phyloP scores from a whole-genome alignment of 1,284 basidiomycete species.

The Cutaneotrichosporon spelunceum region DNA sequence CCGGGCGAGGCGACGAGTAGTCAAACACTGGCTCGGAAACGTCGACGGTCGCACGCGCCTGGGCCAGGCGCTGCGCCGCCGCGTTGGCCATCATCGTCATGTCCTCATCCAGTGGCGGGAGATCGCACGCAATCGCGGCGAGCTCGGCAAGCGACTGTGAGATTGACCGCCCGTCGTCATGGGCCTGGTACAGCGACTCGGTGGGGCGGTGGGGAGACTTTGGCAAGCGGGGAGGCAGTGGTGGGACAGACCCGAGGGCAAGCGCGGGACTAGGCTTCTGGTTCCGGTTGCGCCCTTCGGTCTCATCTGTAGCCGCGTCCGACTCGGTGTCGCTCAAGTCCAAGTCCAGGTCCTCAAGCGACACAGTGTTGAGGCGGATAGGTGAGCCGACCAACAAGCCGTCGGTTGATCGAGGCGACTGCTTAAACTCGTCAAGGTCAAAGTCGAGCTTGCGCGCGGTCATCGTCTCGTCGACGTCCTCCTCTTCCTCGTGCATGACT shows the following conservation, averaged over 20 bases:
- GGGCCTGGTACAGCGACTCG: constrained; percentile 15
- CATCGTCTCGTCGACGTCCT: neutral
- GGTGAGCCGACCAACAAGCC: constrained; percentile 2
- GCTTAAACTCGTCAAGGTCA: constrained; percentile 5
- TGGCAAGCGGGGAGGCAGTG: neutral
- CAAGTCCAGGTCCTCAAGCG: constrained; percentile 15
- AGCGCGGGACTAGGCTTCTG: too few relatives aligned
- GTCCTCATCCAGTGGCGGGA: constrained; percentile 18
- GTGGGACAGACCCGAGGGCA: neutral
- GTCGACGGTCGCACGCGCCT: constrained; percentile 12
- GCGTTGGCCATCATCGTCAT: constrained; percentile 13
- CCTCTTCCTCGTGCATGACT: constrained; percentile 23
- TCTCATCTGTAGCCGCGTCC: constrained; percentile 7
- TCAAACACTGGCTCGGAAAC: neutral
- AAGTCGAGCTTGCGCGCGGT: constrained; percentile 9
- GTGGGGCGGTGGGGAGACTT: constrained; percentile 15
- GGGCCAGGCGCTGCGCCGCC: constrained; percentile 12
- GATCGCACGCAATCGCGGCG: constrained; percentile 21
- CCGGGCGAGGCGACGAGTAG: neutral
- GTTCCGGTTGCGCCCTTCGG: constrained; percentile 8
- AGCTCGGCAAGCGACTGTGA: constrained; percentile 25
- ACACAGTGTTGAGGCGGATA: constrained; percentile 5
- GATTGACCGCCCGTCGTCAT: constrained; percentile 25
- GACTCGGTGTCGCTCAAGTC: constrained; percentile 12
- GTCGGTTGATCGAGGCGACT: neutral